Evolutionary conservation across 805 yeast species (phyloP).

Genomic region (Candida ovalis): DNA sequence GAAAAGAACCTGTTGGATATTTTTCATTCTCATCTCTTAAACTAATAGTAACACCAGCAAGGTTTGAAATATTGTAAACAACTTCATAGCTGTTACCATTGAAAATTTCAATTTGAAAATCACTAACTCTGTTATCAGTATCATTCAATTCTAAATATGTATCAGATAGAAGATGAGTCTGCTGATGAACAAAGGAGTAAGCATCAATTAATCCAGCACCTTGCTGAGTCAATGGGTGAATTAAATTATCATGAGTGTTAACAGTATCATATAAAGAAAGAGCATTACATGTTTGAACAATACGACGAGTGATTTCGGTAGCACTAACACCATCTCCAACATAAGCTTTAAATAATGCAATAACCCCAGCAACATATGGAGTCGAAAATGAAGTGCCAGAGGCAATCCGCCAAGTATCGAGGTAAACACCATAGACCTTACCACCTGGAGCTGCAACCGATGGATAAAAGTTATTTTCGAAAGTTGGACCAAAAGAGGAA

Average conservation of each 20-base stretch:
- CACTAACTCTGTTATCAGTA: background rate
- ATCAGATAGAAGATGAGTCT: background rate
- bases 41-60: background rate
- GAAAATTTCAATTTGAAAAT: background rate
- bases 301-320: conserved; percentile 2
- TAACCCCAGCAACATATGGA: conserved; percentile 18
- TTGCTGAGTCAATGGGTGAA: background rate
- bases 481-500: conserved; percentile 21
- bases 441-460: conserved; percentile 22
- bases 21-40: background rate
- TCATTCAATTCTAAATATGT: background rate
- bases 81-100: background rate
- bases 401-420: conserved; percentile 2
- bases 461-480: conserved; percentile 17
- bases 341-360: conserved; percentile 12
- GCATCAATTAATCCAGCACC: background rate
- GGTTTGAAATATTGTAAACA: background rate
- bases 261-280: background rate
- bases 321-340: conserved; percentile 3
- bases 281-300: background rate
- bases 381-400: conserved; percentile 20
- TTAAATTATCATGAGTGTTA: background rate
- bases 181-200: too few species aligned
- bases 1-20: too few species aligned
- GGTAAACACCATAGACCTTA: conserved; percentile 11